Conservation (phyloP, 116 monocot genomes). For the Phalaenopsis hybrid region DNA sequence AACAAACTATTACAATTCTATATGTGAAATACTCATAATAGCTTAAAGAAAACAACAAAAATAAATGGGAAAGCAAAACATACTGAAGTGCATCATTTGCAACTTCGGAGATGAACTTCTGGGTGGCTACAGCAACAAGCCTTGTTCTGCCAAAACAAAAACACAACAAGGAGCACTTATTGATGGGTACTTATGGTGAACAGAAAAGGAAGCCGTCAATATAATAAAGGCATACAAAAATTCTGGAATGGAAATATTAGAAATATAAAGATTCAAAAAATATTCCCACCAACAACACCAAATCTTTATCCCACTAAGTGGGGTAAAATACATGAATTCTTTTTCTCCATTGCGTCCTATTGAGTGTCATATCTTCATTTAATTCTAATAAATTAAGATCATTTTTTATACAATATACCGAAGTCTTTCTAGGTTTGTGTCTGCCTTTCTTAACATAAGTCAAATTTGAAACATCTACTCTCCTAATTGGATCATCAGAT, state of each 20-base stretch:
- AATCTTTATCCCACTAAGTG: no score
- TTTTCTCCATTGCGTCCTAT: no score
- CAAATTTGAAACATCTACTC: no score
- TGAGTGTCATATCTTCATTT: no score
- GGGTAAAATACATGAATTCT: no score
- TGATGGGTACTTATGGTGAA: neutral
- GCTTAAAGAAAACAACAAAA: neutral
- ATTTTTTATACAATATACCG: no score
- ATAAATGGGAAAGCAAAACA: slow-evolving; percentile 15
- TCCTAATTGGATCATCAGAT: no score
- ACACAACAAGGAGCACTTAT: neutral
- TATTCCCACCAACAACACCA: neutral
- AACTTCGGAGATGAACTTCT: slow-evolving; percentile 90
- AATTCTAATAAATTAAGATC: no score
- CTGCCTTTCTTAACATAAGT: no score
- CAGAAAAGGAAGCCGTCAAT: neutral
- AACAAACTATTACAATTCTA: neutral
- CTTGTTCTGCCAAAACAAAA: slow-evolving; percentile 60
- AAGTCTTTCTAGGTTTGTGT: no score
- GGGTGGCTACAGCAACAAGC: slow-evolving; percentile 83
- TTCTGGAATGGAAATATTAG: neutral
- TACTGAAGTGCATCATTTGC: slow-evolving; percentile 98
- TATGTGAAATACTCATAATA: neutral
- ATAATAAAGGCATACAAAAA: neutral
- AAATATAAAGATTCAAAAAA: neutral